Conservation (phyloP, 2,329 filamentous ascomycete genomes). For the Zymoseptoria ardabiliae region DNA sequence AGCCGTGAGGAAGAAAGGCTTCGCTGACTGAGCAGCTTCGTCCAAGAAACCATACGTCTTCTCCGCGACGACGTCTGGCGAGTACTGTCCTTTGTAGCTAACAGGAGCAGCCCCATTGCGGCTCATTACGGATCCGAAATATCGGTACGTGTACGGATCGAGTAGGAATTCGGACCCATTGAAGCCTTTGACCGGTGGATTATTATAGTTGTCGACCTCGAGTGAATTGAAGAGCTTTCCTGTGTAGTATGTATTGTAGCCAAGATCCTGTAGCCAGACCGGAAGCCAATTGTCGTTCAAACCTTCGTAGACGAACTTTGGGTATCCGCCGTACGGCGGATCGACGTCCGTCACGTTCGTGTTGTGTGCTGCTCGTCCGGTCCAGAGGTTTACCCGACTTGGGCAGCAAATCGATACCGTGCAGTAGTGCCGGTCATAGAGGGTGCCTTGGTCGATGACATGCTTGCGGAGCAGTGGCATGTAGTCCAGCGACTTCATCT, state of each 20-base stretch:
- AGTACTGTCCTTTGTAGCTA: slow-evolving; percentile 51
- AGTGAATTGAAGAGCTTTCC: slow-evolving; percentile 65
- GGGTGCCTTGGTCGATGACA: slow-evolving; percentile 34
- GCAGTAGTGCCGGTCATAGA: slow-evolving; percentile 56
- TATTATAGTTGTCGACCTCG: slow-evolving; percentile 51
- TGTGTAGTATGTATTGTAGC: slow-evolving; percentile 64
- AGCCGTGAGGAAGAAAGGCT: slow-evolving; percentile 27
- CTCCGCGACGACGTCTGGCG: slow-evolving; percentile 52
- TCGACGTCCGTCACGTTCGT: slow-evolving; percentile 58
- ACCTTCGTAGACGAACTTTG: slow-evolving; percentile 58
- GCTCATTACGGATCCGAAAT: slow-evolving; percentile 47
- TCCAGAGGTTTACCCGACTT: slow-evolving; percentile 57
- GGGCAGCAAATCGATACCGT: slow-evolving; percentile 62
- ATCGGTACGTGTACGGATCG: slow-evolving; percentile 62
- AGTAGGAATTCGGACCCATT: slow-evolving; percentile 44
- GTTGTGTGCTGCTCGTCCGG: slow-evolving; percentile 59
- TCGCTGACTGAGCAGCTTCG: slow-evolving; percentile 18
- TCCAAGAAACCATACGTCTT: slow-evolving; percentile 54
- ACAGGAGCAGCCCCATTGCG: slow-evolving; percentile 39
- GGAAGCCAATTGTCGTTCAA: slow-evolving; percentile 62
- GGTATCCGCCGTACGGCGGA: slow-evolving; percentile 55
- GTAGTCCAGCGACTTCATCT: slow-evolving; percentile 53
- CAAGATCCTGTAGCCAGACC: slow-evolving; percentile 58
- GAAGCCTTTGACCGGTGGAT: slow-evolving; percentile 52
- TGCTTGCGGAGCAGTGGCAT: slow-evolving; percentile 54